These are phyloP conservation scores for Actinomortierella ambigua DNA, from an alignment of 371 early-diverging fungal species.

Conservation along the genomic window DNA sequence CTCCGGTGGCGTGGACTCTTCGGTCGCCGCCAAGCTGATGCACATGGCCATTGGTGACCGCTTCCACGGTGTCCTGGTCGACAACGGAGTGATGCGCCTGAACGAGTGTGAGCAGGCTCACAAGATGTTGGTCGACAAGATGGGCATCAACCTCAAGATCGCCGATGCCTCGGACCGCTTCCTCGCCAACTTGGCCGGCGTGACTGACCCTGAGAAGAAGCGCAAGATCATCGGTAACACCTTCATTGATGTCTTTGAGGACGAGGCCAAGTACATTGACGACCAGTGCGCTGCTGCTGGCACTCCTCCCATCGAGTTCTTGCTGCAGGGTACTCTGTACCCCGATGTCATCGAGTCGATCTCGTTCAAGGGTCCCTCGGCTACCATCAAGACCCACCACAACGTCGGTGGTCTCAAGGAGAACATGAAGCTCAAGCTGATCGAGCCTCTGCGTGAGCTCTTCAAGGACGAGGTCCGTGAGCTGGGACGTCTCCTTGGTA, in stretches of 20 bases:
- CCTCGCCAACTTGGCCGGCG: conserved; percentile 85
- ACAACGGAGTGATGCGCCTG: conserved; percentile 98
- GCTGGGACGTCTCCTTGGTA: conserved; percentile 83
- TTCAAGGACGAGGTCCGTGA: conserved; percentile 99
- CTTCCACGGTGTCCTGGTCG: conserved; percentile 97
- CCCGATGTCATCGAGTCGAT: conserved; percentile 98
- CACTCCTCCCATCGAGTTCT: conserved; percentile 82
- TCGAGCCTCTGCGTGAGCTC: conserved; percentile 96
- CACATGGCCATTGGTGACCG: conserved; percentile 96
- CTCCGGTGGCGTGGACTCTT: conserved; percentile 95
- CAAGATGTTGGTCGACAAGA: conserved; percentile 81
- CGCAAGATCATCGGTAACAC: conserved; percentile 98
- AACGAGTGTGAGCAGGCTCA: conserved; percentile 91
- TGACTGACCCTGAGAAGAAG: conserved; percentile 96
- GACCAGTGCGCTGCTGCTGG: conserved; percentile 65
- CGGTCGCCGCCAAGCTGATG: conserved; percentile 97
- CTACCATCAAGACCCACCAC: conserved; percentile 98
- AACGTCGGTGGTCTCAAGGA: conserved; percentile 97
- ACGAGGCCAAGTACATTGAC: conserved; percentile 89
- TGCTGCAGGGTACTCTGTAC: conserved; percentile 97
- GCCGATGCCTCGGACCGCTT: conserved; percentile 91
- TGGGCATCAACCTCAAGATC: conserved; percentile 94
- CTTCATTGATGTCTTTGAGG: conserved; percentile 96
- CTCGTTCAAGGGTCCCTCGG: conserved; percentile 98
- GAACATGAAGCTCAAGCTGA: conserved; percentile 96